Conservation (phyloP, 225 moss, liverwort and hornwort species). For the Takakia lepidozioides region DNA sequence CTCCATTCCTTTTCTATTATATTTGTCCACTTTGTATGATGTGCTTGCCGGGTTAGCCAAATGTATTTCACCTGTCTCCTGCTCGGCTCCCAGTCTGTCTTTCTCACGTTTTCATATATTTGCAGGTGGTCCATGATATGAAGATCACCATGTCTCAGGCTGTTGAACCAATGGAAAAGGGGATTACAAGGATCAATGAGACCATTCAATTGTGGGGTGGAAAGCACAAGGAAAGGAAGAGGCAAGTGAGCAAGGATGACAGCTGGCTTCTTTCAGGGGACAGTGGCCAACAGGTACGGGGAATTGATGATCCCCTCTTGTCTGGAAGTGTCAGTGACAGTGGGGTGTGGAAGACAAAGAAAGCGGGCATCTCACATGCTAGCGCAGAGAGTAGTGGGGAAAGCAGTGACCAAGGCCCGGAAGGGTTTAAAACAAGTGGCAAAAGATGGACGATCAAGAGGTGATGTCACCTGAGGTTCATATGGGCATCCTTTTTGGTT, state of each 20-base stretch:
- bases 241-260: slow-evolving; percentile 72
- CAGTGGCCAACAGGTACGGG: slow-evolving; percentile 31
- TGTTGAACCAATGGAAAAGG: slow-evolving; percentile 82
- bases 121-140: slow-evolving; percentile 91
- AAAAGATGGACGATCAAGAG: slow-evolving; percentile 86
- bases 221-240: slow-evolving; percentile 54
- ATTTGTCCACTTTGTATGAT: too few species aligned
- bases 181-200: slow-evolving; percentile 70
- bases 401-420: slow-evolving; percentile 76
- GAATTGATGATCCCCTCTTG: slow-evolving; percentile 87
- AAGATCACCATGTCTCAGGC: slow-evolving; percentile 84
- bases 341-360: slow-evolving; percentile 63
- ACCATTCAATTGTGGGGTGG: slow-evolving; percentile 75
- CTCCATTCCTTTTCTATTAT: not conserved
- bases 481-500: slow-evolving; percentile 7
- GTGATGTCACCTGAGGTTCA: slow-evolving; percentile 49
- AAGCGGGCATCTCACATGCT: slow-evolving; percentile 60
- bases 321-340: slow-evolving; percentile 90
- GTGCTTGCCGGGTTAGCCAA: too few species aligned
- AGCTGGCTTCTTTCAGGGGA: slow-evolving; percentile 41
- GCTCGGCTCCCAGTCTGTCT: too few species aligned
- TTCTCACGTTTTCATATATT: too few species aligned
- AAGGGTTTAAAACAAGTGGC: slow-evolving; percentile 69
- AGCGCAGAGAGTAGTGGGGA: slow-evolving; percentile 96
- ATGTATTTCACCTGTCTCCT: too few species aligned